Evolutionary conservation across 306 rosid genomes (phyloP).

Genomic region (Morella rubra): DNA sequence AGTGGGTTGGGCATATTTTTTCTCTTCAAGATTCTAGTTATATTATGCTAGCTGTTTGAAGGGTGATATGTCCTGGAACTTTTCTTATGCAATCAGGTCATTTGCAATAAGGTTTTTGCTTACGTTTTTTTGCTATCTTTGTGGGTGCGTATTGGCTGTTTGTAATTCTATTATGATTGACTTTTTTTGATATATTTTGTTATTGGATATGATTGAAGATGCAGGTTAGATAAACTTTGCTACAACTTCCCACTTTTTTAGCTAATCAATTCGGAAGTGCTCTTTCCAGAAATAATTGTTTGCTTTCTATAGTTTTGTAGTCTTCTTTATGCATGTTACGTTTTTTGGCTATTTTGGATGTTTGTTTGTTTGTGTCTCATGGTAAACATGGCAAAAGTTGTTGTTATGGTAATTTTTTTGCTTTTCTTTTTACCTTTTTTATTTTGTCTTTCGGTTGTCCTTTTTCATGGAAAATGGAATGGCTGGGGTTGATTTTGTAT

Average conservation of each 20-base stretch:
- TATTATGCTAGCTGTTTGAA: background rate
- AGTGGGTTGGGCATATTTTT: background rate
- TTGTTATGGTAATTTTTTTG: background rate
- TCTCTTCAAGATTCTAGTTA: background rate
- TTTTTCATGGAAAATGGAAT: too few relatives aligned
- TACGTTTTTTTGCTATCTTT: background rate
- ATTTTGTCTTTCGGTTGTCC: background rate
- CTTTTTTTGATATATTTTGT: background rate
- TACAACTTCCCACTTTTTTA: background rate
- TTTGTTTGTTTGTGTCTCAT: background rate
- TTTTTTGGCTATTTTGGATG: background rate
- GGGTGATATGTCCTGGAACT: background rate
- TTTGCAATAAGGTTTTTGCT: background rate
- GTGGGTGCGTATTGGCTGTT: background rate
- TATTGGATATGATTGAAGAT: background rate
- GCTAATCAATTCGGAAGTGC: background rate
- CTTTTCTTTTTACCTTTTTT: background rate
- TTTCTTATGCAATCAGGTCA: background rate
- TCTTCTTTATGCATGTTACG: background rate
- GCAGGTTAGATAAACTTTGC: conserved; percentile 7
- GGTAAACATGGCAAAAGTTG: background rate
- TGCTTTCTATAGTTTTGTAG: background rate
- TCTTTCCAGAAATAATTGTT: conserved; percentile 2
- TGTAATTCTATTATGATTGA: background rate
- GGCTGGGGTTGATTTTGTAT: too few relatives aligned